Base-by-base conservation (phyloP, 257 asterid species). In the Buddleja alternifolia region DNA sequence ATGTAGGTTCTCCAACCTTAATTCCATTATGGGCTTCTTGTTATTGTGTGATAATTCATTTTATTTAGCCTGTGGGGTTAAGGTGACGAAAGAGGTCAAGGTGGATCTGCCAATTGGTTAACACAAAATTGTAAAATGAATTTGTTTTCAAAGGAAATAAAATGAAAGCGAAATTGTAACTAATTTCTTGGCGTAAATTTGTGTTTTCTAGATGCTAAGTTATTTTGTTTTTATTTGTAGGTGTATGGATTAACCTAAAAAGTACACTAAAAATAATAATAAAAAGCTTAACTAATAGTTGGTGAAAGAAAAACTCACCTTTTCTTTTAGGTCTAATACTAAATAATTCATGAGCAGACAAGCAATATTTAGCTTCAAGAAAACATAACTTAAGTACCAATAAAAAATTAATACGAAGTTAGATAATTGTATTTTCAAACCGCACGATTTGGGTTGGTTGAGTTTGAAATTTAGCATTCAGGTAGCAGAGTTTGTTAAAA, bases 81-180 rank as follows among this genome's bases (percentile, higher is more conserved):
- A 59, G 48, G 65, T 55, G 47, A 8, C 12, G n/a, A n/a, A n/a
- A n/a, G 10, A 15, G 24, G 56, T 20, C 9, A 29, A 23, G 29
- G 25, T 14, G 25, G 8, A 50, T 29, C 11, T 47, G 47, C 70
- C 46, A 2, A 24, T 48, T 67, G 58, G 63, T 45, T 29, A 34
- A 58, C 36, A 66, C 36, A 45, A 68, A 48, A 73, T 66, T 73
- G 78, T 65, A 73, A 50, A 57, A 73, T 25, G 16, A 57, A 34
- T 56, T 42, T 40, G 32, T 12, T 55, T 52, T 32, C 4, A 55
- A 69, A 48, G 25, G 19, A 15, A 51, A 70, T 70, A 60, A 69
- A 45, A 60, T 20, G 9, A 69, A 25, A 15, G 52, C 36, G 23
- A 67, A 37, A 42, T 53, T 40, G 66, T 25, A 55, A 68, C 66